These are phyloP conservation scores for Aspergillus viridinutans DNA, from an alignment of 2,329 filamentous ascomycete species.

Conservation along the genomic window DNA sequence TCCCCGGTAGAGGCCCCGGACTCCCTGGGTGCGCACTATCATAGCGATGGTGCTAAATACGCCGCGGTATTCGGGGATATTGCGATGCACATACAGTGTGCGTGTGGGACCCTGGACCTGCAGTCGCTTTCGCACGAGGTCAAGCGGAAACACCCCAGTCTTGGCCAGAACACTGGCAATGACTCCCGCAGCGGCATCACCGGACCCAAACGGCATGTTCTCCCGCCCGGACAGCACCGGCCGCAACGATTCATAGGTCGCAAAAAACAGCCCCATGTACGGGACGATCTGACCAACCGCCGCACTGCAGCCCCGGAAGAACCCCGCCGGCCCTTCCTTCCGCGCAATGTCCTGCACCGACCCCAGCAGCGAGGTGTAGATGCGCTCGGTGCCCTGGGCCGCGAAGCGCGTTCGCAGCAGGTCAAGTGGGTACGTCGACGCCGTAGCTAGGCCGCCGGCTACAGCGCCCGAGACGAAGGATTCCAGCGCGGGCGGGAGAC, in stretches of 20 bases:
- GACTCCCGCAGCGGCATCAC: constrained; percentile 79
- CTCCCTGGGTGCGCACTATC: constrained; percentile 70
- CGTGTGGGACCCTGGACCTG: constrained; percentile 93
- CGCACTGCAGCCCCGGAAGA: constrained; percentile 81
- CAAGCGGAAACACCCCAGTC: constrained; percentile 85
- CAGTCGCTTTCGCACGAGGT: constrained; percentile 85
- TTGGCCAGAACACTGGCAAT: constrained; percentile 77
- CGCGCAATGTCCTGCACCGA: constrained; percentile 69
- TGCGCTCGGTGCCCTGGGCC: constrained; percentile 75
- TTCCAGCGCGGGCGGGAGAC: constrained; percentile 63
- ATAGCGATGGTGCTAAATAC: constrained; percentile 61
- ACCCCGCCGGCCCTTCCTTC: constrained; percentile 72
- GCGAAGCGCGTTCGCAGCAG: constrained; percentile 91
- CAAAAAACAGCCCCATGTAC: constrained; percentile 96
- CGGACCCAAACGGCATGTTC: constrained; percentile 65
- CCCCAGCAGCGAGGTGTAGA: constrained; percentile 69
- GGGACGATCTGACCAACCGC: constrained; percentile 85
- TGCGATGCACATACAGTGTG: constrained; percentile 70
- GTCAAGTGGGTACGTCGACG: constrained; percentile 85
- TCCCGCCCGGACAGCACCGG: constrained; percentile 45
- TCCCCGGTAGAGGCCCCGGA: constrained; percentile 79
- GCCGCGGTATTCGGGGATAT: constrained; percentile 79
- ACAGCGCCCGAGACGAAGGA: constrained; percentile 79
- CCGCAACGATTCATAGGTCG: constrained; percentile 75
- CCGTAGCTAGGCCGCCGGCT: constrained; percentile 78